These are phyloP conservation scores for Botryotinia narcissicola DNA, from an alignment of 2,329 filamentous ascomycete species.

Conservation along the genomic window DNA sequence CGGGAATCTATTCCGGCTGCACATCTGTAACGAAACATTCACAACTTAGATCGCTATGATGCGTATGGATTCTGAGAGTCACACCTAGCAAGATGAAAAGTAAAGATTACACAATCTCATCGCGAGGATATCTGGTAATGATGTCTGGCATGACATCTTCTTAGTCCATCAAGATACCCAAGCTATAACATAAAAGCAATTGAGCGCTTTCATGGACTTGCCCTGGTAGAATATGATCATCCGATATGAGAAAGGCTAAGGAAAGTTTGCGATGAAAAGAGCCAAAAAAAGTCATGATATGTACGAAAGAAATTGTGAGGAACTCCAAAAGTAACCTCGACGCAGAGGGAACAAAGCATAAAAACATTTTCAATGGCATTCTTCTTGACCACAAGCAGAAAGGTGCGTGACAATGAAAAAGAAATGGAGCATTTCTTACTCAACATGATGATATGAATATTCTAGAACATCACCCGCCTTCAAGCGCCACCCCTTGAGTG, in stretches of 20 bases:
- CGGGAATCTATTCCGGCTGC: no score
- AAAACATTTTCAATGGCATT: neutral
- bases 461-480: neutral
- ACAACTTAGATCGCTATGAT: no score
- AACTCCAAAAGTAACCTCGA: neutral
- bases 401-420: neutral
- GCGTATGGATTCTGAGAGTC: no score
- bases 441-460: neutral
- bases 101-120: no score
- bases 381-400: no score
- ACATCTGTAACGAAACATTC: no score
- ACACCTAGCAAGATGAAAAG: no score
- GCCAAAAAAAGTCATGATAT: no score
- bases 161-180: neutral
- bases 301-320: neutral
- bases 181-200: neutral
- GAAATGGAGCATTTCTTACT: neutral
- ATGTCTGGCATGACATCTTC: neutral
- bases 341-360: neutral
- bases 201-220: no score
- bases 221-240: neutral
- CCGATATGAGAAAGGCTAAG: fast-evolving
- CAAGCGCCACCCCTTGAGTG: neutral
- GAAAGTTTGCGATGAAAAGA: neutral
- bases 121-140: neutral